A percentile compares a stretch with the other conserved stretches of the same genome.
Conservation (phyloP, 371 early-diverging fungal species). For the Saksenaea vasiformis region DNA sequence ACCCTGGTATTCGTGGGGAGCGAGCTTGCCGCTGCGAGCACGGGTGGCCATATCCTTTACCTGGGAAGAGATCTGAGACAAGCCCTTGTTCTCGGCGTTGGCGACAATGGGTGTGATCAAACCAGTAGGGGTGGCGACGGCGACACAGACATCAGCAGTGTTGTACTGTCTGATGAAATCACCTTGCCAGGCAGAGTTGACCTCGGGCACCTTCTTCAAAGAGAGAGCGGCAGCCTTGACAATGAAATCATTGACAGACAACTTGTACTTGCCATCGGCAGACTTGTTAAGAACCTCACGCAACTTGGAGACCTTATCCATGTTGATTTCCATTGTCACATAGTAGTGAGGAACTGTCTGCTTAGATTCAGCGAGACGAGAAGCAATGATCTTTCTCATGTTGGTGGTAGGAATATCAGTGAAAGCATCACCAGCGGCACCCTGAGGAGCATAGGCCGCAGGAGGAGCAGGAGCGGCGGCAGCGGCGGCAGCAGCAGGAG, state of each 20-base stretch:
- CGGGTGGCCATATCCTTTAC: constrained; percentile 87
- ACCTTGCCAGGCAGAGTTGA: constrained; percentile 95
- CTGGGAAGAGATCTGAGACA: constrained; percentile 81
- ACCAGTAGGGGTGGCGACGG: constrained; percentile 93
- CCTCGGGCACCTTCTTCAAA: constrained; percentile 92
- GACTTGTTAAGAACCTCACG: constrained; percentile 90
- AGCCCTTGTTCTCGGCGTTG: constrained; percentile 84
- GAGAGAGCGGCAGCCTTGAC: constrained; percentile 95
- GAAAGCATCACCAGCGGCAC: constrained; percentile 63
- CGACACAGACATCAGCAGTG: constrained; percentile 92
- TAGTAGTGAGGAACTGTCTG: constrained; percentile 95
- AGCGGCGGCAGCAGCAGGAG: constrained; percentile 42
- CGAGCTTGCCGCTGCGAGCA: constrained; percentile 88
- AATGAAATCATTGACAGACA: constrained; percentile 98
- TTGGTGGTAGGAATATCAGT: constrained; percentile 85
- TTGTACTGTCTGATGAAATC: constrained; percentile 94
- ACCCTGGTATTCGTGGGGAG: constrained; percentile 94
- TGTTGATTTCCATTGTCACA: constrained; percentile 85
- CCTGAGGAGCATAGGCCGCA: constrained; percentile 53
- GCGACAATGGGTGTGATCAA: constrained; percentile 96
- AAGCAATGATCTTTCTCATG: constrained; percentile 93
- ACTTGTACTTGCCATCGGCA: constrained; percentile 87
- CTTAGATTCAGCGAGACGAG: constrained; percentile 86
- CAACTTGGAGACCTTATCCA: constrained; percentile 86
- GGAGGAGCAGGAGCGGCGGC: constrained; percentile 42